Evolutionary conservation across 768 basidiomycete species (phyloP), one percentile per base, ranked within the genome.

Genomic region (Collybiopsis luxurians): DNA sequence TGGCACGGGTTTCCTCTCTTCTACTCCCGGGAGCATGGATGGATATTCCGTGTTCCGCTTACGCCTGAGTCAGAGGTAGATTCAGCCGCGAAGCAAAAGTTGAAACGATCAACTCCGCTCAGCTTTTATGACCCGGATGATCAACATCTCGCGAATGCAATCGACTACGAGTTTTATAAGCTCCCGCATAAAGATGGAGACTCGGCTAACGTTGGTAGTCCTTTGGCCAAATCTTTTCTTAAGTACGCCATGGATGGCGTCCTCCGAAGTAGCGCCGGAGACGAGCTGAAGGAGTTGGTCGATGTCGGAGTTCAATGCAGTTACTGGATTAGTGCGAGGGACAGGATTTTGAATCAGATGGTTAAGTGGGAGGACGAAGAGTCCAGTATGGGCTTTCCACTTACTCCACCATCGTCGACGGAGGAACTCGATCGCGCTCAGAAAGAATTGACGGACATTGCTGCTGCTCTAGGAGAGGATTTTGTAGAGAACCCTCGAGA

Each of bases 131-230:
- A 89, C 43, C 75, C 79, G 4, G 81, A 78, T 0, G 92, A 95
- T 63, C 75, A 80, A 23, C 56, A 66, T 1, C 75, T 95, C 9
- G 72, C 77, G 42, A 81, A 87, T 53, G 71, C 76, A 45, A 78
- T 74, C 2, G 80, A 80, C 2, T 89, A 76, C 66, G 55, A 75
- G 1, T 99, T 94, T 72, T 91, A 92, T 78, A 95, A 97, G 71
- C 78, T 99, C 0, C 97, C 97, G 0, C 97, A 99, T 71, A 94
- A 95, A 68, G 94, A 96, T 61, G 96, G 96, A 2, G 95, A 96
- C 59, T 82, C 82, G 54, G 92, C 92, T 19, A 98, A 98, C 66
- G 96, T 99, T n/a, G 96, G 95, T 2, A 93, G 80, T 61, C 95
- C 95, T 4, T 80, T 98, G 3, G 80, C 85, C 38, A 97, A 98